These are phyloP conservation scores for Verbena officinalis DNA, from an alignment of 257 asterid species.

Conservation along the genomic window DNA sequence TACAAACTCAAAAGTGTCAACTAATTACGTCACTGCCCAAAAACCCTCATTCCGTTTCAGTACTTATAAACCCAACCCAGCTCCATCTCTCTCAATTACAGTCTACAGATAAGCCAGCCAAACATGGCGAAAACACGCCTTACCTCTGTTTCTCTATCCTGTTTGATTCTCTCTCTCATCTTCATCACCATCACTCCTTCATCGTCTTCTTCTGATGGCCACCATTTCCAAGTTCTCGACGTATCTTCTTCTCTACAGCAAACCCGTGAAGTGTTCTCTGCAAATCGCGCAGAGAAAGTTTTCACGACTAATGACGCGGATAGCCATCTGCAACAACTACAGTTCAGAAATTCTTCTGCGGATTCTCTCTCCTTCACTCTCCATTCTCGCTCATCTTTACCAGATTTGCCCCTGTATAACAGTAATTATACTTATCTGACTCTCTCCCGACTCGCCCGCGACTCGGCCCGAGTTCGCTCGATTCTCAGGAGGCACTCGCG, in stretches of 20 bases:
- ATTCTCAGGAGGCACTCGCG: conserved; percentile 35
- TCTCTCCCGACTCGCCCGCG: conserved; percentile 54
- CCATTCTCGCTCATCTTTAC: conserved; percentile 58
- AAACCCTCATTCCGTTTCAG: background rate
- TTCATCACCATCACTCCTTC: background rate
- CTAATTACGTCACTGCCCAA: too few species aligned
- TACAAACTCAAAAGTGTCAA: too few species aligned
- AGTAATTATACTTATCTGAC: conserved; percentile 57
- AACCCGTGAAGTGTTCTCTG: conserved; percentile 26
- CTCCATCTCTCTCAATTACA: background rate
- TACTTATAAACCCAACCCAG: background rate
- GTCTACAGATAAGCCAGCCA: background rate
- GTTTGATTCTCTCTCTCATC: conserved; percentile 14
- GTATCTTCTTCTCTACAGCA: conserved; percentile 31
- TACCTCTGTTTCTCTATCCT: background rate
- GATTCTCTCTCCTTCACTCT: conserved; percentile 42
- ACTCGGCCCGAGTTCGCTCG: conserved; percentile 51
- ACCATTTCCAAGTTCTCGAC: conserved; percentile 10
- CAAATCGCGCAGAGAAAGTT: background rate
- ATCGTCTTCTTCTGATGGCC: conserved; percentile 2
- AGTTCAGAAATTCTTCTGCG: background rate
- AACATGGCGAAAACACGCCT: conserved; percentile 14
- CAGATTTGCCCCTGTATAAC: background rate
- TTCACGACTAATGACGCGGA: background rate
- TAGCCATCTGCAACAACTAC: background rate